Evolutionary conservation across 1,284 basidiomycete genomes (phyloP).

Genomic region (Cryptococcus wingfieldii): DNA sequence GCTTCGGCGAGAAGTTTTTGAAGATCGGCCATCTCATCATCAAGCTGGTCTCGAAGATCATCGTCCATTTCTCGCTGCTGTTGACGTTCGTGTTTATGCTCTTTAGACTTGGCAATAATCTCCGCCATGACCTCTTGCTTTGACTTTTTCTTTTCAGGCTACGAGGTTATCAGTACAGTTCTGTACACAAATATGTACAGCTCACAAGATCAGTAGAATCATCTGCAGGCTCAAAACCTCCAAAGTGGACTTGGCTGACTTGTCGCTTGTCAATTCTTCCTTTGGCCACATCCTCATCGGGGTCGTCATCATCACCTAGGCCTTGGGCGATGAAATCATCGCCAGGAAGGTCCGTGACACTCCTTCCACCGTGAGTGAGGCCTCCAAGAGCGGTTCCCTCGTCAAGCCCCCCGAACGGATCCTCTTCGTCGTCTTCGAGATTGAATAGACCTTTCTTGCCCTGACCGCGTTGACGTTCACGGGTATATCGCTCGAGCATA

Average conservation of each 20-base stretch:
- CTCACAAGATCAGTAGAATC: slow-evolving; percentile 57
- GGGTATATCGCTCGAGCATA: slow-evolving; percentile 94
- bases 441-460: slow-evolving; percentile 83
- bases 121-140: slow-evolving; percentile 98
- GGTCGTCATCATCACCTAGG: slow-evolving; percentile 66
- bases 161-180: slow-evolving; percentile 2
- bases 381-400: slow-evolving; percentile 43
- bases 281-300: slow-evolving; percentile 59
- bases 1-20: slow-evolving; percentile 68
- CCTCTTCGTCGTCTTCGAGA: slow-evolving; percentile 63
- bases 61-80: slow-evolving; percentile 81
- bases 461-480: slow-evolving; percentile 61
- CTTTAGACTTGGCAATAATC: slow-evolving; percentile 95
- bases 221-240: slow-evolving; percentile 70
- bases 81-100: slow-evolving; percentile 85
- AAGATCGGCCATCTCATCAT: slow-evolving; percentile 80
- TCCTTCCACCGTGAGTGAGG: slow-evolving; percentile 90
- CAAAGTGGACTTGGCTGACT: slow-evolving; percentile 72
- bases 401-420: slow-evolving; percentile 56
- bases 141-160: slow-evolving; percentile 77
- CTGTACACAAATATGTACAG: background rate
- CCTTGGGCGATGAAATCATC: slow-evolving; percentile 84
- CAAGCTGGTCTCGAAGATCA: slow-evolving; percentile 79
- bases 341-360: slow-evolving; percentile 60
- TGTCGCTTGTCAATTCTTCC: slow-evolving; percentile 65